Evolutionary conservation across 2,329 filamentous ascomycete genomes (phyloP), one percentile per base, ranked within the genome.

Genomic region (Fusarium setosum): DNA sequence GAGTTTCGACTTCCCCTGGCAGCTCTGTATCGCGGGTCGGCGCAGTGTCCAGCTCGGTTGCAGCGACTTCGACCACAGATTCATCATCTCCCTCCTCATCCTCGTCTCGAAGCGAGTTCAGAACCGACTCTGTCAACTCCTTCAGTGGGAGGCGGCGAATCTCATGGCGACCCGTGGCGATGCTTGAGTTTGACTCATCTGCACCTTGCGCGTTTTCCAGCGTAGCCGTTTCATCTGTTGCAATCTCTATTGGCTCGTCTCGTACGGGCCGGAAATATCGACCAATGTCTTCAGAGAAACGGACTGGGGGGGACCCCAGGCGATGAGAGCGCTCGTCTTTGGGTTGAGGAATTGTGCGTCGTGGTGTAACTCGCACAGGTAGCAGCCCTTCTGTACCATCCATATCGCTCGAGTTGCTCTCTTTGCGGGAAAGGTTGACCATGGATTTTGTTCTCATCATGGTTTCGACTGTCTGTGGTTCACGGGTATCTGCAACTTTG

Each of bases 151-250:
- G 59, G 18, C 70, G 72, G 21, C 41, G 40, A 53, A 56, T 59
- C 34, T 47, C 41, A 32, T 47, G 34, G 21, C 51, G 49, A 31
- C 40, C 53, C 34, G 50, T 29, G 34, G 60, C 41, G 23, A 37
- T 64, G 37, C 48, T 53, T 56, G 45, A 38, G 56, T 40, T 56
- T 23, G 56, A 31, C 31, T 50, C 41, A 23, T 63, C 52, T 29
- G 24, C 48, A 23, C 26, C 18, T 31, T 61, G 60, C 35, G 56
- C 32, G 15, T 48, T 62, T 32, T 59, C 70, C 13, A 56, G 55
- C 20, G 72, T 77, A 37, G 75, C 75, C 15, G 77, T 78, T 32
- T 76, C 68, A 63, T 79, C 77, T 23, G 63, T 73, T 48, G 74
- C 74, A 65, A 79, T 79, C 17, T 75, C 61, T 38, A 79, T 76